Conservation (phyloP, 345 rosid genomes). For the Xanthoceras sorbifolium region DNA sequence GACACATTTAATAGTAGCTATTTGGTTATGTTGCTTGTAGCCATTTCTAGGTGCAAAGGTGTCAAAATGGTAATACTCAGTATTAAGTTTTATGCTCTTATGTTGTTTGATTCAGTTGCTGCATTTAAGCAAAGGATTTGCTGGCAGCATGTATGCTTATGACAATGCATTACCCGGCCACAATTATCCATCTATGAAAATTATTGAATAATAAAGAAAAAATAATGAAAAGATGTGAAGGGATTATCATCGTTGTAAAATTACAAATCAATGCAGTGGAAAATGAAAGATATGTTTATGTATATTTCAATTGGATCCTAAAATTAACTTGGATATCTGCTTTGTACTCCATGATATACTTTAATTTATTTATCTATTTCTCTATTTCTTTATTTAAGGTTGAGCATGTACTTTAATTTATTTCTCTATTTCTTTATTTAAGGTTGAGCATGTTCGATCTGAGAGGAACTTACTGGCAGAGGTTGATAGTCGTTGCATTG, state of each 20-base stretch:
- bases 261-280: background rate
- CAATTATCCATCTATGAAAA: background rate
- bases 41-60: background rate
- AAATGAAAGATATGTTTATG: background rate
- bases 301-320: background rate
- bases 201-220: background rate
- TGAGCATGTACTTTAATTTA: conserved; percentile 63
- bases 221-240: background rate
- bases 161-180: background rate
- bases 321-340: background rate
- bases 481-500: conserved; percentile 95
- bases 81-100: background rate
- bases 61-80: no score
- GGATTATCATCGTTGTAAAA: conserved; percentile 8
- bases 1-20: background rate
- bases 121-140: background rate
- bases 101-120: background rate
- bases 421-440: conserved; percentile 23
- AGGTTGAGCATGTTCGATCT: conserved; percentile 99
- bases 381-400: conserved; percentile 49
- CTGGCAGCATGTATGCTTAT: background rate
- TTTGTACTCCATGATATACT: conserved; percentile 10
- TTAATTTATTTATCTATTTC: conserved; percentile 7
- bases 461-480: conserved; percentile 98
- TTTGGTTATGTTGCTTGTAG: background rate